Evolutionary conservation across 140 eudicot species (phyloP).

Genomic region (Anethum foeniculum): DNA sequence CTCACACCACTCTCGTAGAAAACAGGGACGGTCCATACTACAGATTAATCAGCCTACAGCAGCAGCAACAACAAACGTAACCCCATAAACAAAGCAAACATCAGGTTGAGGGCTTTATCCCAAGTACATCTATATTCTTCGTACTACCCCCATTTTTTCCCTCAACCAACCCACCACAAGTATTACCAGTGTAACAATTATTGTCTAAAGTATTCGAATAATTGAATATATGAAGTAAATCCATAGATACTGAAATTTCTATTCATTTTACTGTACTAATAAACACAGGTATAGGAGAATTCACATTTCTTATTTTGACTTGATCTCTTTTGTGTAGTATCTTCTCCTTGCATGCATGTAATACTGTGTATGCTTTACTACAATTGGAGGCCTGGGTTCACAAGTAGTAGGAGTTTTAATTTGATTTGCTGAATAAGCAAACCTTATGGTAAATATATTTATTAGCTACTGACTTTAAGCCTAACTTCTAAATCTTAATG

Average conservation of each 20-base stretch:
- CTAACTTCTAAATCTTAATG: not conserved
- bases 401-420: not conserved
- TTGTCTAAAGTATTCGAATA: not conserved
- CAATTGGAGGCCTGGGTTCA: not conserved
- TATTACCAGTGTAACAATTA: not conserved
- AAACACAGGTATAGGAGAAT: constrained; percentile 1
- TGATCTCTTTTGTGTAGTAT: not conserved
- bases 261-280: not conserved
- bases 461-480: not conserved
- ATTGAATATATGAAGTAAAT: not conserved
- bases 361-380: not conserved
- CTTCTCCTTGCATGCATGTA: not conserved
- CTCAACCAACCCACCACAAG: not conserved
- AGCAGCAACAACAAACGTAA: constrained; percentile 38
- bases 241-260: not conserved
- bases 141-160: not conserved
- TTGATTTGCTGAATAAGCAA: not conserved
- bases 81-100: not conserved
- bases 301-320: not conserved
- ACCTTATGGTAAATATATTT: not conserved
- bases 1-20: constrained; percentile 71
- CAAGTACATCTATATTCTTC: not conserved
- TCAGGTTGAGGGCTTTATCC: not conserved
- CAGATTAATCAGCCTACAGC: constrained; percentile 71
- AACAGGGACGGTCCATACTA: constrained; percentile 73